These are phyloP conservation scores for Zalaria obscura DNA, from an alignment of 2,329 filamentous ascomycete species.

Conservation along the genomic window DNA sequence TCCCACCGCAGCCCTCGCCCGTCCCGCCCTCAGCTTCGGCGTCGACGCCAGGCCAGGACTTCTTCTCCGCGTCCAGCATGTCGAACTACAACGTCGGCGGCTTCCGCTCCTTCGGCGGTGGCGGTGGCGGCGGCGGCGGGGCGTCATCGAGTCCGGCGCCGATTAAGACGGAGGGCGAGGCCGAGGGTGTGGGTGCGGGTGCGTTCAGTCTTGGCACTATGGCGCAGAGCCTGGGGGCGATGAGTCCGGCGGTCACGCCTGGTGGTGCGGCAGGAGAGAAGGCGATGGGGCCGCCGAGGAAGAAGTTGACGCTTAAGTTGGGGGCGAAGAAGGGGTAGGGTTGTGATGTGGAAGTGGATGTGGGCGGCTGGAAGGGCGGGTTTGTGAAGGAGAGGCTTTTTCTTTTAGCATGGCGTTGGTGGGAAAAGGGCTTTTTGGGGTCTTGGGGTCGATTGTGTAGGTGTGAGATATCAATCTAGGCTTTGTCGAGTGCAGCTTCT, in stretches of 20 bases:
- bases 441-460: too few species aligned
- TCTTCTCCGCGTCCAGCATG: constrained; percentile 6
- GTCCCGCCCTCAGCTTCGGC: neutral
- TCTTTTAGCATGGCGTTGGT: constrained; percentile 5
- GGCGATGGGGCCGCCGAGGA: constrained; percentile 8
- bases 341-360: neutral
- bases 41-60: constrained; percentile 1
- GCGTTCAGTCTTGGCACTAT: neutral
- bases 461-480: too few species aligned
- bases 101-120: constrained; percentile 11
- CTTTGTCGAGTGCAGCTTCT: too few species aligned
- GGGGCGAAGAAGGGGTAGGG: constrained; percentile 4
- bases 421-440: neutral
- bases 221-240: neutral
- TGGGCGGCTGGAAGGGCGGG: neutral
- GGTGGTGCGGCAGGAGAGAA: neutral
- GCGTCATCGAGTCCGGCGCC: neutral
- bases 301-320: constrained; percentile 14
- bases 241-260: neutral
- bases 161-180: constrained; percentile 2
- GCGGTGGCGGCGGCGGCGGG: neutral
- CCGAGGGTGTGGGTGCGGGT: constrained; percentile 5
- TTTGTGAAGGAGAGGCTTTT: neutral
- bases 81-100: constrained; percentile 12
- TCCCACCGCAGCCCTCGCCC: constrained; percentile 1